A percentile compares a stretch with the other conserved stretches of the same genome.
Evolutionary conservation across 257 asterid genomes (phyloP).

Genomic region (Nicotiana otophora): DNA sequence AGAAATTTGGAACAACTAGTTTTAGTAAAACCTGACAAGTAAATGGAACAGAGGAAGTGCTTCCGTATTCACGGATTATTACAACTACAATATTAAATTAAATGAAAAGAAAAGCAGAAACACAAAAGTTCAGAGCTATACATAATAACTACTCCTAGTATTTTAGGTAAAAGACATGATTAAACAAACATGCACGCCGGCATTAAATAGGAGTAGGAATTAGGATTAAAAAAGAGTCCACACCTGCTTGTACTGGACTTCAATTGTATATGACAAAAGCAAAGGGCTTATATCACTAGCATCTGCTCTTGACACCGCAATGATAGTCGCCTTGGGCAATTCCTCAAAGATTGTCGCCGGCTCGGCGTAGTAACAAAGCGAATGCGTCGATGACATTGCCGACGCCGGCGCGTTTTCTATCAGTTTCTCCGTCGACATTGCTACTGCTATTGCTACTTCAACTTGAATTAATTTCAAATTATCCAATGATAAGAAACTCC

Average conservation of each 20-base stretch:
- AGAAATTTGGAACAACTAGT: not conserved
- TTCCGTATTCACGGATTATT: not conserved
- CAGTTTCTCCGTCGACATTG: conserved; percentile 74
- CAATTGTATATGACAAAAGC: conserved; percentile 80
- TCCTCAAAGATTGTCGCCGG: conserved; percentile 61
- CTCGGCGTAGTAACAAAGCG: conserved; percentile 40
- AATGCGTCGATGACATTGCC: conserved; percentile 46
- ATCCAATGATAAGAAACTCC: not conserved
- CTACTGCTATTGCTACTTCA: not conserved
- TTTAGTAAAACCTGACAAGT: not conserved
- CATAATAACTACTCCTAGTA: not conserved
- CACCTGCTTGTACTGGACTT: conserved; percentile 82
- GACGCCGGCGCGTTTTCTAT: conserved; percentile 29
- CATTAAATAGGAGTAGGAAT: not conserved
- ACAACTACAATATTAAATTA: not conserved
- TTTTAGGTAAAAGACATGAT: not conserved
- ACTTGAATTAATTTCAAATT: not conserved
- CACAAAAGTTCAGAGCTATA: not conserved
- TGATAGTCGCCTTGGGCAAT: conserved; percentile 63
- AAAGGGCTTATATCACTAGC: conserved; percentile 77
- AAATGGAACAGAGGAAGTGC: not conserved
- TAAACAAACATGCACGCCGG: not conserved
- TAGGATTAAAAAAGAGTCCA: not conserved
- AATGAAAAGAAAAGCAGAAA: not conserved
- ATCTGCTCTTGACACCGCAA: conserved; percentile 74